phyloP scores from a whole-genome alignment of 2,329 filamentous ascomycete genomes.

The Pseudogymnoascus sp. region DNA sequence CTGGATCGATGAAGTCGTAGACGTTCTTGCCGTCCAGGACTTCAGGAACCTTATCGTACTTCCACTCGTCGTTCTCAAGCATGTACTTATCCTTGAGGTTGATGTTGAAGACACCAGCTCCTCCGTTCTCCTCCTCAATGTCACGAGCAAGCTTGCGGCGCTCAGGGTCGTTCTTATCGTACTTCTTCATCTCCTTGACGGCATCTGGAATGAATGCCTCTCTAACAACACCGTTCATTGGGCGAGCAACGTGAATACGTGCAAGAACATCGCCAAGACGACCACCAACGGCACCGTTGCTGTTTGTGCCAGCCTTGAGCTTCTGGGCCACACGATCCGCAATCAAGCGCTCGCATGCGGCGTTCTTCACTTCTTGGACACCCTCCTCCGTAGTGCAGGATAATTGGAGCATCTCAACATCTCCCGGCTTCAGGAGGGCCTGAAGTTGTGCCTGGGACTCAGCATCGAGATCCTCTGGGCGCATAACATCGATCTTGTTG shows the following conservation, averaged over 20 bases:
- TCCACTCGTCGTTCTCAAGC: conserved; percentile 85
- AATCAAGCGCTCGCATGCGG: conserved; percentile 84
- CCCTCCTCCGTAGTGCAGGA: conserved; percentile 94
- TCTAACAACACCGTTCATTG: conserved; percentile 68
- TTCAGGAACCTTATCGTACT: conserved; percentile 91
- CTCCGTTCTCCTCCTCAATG: conserved; percentile 83
- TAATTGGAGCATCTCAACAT: conserved; percentile 86
- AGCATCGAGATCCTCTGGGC: conserved; percentile 76
- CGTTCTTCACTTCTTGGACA: conserved; percentile 90
- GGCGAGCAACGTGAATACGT: conserved; percentile 94
- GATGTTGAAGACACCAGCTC: conserved; percentile 91
- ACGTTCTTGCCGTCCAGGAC: conserved; percentile 94
- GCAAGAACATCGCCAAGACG: conserved; percentile 85
- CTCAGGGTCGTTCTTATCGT: conserved; percentile 83
- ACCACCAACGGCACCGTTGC: conserved; percentile 66
- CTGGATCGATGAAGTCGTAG: conserved; percentile 92
- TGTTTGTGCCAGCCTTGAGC: conserved; percentile 80
- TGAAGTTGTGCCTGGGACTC: conserved; percentile 73
- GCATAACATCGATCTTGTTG: conserved; percentile 95
- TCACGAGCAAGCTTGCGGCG: conserved; percentile 75
- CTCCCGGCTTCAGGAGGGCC: conserved; percentile 71
- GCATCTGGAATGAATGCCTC: conserved; percentile 86
- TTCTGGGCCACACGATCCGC: conserved; percentile 93
- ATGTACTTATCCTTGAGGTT: conserved; percentile 85
- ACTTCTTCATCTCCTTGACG: conserved; percentile 73